Evolutionary conservation across 2,329 filamentous ascomycete genomes (phyloP).

Genomic region (Zymoseptoria tritici): DNA sequence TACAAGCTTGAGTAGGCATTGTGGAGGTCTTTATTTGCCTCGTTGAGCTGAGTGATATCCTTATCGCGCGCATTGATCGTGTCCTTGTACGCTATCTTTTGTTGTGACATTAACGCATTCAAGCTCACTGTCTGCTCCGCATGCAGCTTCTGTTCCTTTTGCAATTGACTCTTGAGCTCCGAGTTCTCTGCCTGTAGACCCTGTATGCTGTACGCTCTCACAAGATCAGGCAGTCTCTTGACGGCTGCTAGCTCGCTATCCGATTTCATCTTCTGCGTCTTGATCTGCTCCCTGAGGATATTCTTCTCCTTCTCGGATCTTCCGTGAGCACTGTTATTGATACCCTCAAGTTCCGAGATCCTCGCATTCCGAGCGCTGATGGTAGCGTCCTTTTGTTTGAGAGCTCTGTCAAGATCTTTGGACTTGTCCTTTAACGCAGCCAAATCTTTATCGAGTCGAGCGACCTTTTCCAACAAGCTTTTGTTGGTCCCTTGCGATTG

Average conservation of each 20-base stretch:
- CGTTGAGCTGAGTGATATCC: neutral
- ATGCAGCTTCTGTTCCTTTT: neutral
- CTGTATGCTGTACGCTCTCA: neutral
- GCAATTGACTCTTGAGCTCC: neutral
- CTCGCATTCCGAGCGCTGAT: neutral
- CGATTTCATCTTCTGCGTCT: neutral
- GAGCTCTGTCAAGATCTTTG: neutral
- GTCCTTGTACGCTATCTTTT: neutral
- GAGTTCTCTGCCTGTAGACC: neutral
- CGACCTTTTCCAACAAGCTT: neutral
- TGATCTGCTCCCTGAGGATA: neutral
- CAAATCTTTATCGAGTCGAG: neutral
- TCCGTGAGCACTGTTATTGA: neutral
- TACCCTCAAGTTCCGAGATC: neutral
- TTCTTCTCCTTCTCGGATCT: neutral
- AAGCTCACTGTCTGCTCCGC: neutral
- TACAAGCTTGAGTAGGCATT: neutral
- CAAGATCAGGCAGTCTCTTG: neutral
- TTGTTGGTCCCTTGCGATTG: neutral
- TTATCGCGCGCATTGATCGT: neutral
- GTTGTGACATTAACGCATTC: constrained; percentile 1
- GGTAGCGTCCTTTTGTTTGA: neutral
- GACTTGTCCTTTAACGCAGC: neutral
- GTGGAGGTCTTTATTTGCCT: neutral
- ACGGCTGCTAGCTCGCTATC: neutral